A percentile compares a stretch with the other conserved stretches of the same genome.
Evolutionary conservation across 257 asterid genomes (phyloP).

Genomic region (Perilla frutescens): DNA sequence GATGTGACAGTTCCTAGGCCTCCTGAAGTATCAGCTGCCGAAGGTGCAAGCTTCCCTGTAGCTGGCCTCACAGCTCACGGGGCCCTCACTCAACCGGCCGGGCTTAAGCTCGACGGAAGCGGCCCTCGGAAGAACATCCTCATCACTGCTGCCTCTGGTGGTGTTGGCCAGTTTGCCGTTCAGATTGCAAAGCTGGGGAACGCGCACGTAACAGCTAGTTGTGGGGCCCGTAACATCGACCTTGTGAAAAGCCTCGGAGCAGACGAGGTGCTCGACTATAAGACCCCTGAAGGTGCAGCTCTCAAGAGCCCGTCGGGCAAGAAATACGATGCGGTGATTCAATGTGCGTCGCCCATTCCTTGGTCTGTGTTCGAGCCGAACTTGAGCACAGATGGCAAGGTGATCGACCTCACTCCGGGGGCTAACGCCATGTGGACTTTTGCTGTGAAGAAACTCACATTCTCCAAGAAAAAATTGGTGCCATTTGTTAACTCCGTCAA

Average conservation of each 20-base stretch:
- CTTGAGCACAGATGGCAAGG: slow-evolving; percentile 53
- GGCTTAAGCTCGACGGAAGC: slow-evolving; percentile 55
- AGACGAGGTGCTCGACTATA: slow-evolving; percentile 73
- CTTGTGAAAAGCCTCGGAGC: slow-evolving; percentile 68
- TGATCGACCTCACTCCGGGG: slow-evolving; percentile 65
- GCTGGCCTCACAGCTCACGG: slow-evolving; percentile 66
- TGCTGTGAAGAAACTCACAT: slow-evolving; percentile 54
- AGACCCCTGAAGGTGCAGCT: slow-evolving; percentile 67
- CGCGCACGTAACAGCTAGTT: slow-evolving; percentile 66
- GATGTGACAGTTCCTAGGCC: slow-evolving; percentile 54
- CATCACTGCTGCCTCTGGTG: slow-evolving; percentile 71
- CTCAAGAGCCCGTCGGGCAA: slow-evolving; percentile 72
- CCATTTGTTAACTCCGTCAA: slow-evolving; percentile 50
- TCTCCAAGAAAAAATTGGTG: slow-evolving; percentile 58
- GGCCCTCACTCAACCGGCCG: slow-evolving; percentile 59
- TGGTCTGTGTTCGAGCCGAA: slow-evolving; percentile 70
- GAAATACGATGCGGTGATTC: slow-evolving; percentile 65
- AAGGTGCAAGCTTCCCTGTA: slow-evolving; percentile 59
- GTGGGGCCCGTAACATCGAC: slow-evolving; percentile 68
- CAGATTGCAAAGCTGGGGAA: slow-evolving; percentile 78
- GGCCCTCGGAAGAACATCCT: slow-evolving; percentile 65
- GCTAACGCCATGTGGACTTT: slow-evolving; percentile 57
- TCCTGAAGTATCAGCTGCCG: slow-evolving; percentile 66
- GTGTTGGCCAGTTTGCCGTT: slow-evolving; percentile 73
- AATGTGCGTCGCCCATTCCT: slow-evolving; percentile 54